A percentile compares a stretch with the other conserved stretches of the same genome.
Evolutionary conservation across 2,329 filamentous ascomycete species (phyloP).

Genomic region (Trichoderma citrinoviride): DNA sequence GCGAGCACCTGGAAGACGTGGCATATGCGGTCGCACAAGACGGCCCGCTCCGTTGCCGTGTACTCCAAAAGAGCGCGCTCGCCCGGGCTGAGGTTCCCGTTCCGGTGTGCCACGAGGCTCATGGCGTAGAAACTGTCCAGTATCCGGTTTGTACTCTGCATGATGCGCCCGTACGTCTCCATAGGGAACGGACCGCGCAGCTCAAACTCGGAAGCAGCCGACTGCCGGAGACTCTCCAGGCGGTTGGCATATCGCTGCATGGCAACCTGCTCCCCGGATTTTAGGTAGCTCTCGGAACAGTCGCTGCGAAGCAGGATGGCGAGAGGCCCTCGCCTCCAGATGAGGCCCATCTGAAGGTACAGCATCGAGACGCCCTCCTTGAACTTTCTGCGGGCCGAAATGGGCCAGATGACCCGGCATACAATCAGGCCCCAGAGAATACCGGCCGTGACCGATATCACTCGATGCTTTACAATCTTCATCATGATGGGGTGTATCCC

Average conservation of each 20-base stretch:
- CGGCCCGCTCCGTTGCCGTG: constrained; percentile 72
- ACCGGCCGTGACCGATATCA: constrained; percentile 75
- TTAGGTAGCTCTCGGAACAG: constrained; percentile 66
- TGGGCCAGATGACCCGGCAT: constrained; percentile 83
- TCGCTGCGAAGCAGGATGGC: constrained; percentile 64
- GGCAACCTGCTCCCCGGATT: constrained; percentile 76
- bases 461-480: constrained; percentile 79
- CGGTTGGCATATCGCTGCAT: constrained; percentile 71
- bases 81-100: constrained; percentile 67
- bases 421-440: constrained; percentile 85
- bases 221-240: constrained; percentile 65
- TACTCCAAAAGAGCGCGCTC: constrained; percentile 74
- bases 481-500: constrained; percentile 75
- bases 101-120: constrained; percentile 81
- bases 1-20: constrained; percentile 80
- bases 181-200: constrained; percentile 77
- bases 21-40: constrained; percentile 79
- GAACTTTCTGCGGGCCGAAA: constrained; percentile 78
- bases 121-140: constrained; percentile 89
- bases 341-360: constrained; percentile 85
- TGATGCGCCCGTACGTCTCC: constrained; percentile 64
- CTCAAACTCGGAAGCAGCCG: constrained; percentile 77
- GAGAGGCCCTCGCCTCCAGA: constrained; percentile 90
- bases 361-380: constrained; percentile 80
- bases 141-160: constrained; percentile 73